Conservation (phyloP, 768 basidiomycete genomes). For the Gymnopilus dilepis region DNA sequence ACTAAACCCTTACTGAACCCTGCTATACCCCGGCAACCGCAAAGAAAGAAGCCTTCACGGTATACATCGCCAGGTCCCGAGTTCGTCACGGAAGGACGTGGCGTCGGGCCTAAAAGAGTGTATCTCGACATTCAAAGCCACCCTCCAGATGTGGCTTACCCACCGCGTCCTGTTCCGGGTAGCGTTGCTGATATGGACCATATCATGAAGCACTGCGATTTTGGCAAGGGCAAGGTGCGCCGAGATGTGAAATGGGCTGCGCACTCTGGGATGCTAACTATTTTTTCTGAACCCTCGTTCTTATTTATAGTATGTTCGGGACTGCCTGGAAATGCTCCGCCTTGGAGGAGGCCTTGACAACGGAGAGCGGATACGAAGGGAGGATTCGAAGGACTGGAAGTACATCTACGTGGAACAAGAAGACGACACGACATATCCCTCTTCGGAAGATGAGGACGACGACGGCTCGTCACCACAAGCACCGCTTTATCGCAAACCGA, state of each 20-base stretch:
- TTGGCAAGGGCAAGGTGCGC: slow-evolving; percentile 68
- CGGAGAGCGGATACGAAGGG: slow-evolving; percentile 71
- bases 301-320: slow-evolving; percentile 80
- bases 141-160: slow-evolving; percentile 72
- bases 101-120: slow-evolving; percentile 73
- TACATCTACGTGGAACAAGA: slow-evolving; percentile 76
- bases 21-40: slow-evolving; percentile 59
- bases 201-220: slow-evolving; percentile 87
- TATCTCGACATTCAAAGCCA: slow-evolving; percentile 73
- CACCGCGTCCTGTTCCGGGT: slow-evolving; percentile 81
- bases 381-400: slow-evolving; percentile 75
- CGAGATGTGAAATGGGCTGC: neutral
- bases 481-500: slow-evolving; percentile 23
- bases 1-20: slow-evolving; percentile 65
- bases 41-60: slow-evolving; percentile 48
- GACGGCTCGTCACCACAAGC: slow-evolving; percentile 17
- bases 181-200: slow-evolving; percentile 90
- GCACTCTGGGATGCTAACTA: slow-evolving; percentile 1
- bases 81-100: slow-evolving; percentile 56
- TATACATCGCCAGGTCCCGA: slow-evolving; percentile 51
- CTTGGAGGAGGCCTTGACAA: slow-evolving; percentile 86
- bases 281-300: no score
- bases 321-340: slow-evolving; percentile 90
- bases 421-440: slow-evolving; percentile 34
- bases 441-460: slow-evolving; percentile 14